A percentile compares a stretch with the other conserved stretches of the same genome.
phyloP scores from a whole-genome alignment of 2,329 filamentous ascomycete species.

The Bipolaris sorokiniana region DNA sequence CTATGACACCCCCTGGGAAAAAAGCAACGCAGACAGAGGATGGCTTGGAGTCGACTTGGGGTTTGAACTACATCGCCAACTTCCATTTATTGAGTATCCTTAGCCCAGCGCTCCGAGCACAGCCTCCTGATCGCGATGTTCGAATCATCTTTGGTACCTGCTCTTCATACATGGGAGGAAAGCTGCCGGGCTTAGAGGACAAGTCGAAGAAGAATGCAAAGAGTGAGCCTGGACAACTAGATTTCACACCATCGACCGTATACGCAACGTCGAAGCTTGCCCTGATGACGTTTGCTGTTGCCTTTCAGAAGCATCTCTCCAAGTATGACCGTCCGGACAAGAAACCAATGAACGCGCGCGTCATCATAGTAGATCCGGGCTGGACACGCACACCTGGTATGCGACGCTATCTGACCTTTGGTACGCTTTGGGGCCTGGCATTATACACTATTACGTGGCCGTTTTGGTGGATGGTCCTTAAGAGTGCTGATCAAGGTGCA shows the following conservation, averaged over 20 bases:
- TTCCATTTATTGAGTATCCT: conserved; percentile 93
- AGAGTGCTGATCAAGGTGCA: conserved; percentile 81
- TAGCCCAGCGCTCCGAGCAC: conserved; percentile 85
- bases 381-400: conserved; percentile 84
- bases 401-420: conserved; percentile 83
- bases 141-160: conserved; percentile 87
- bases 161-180: conserved; percentile 82
- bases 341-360: conserved; percentile 79
- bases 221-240: conserved; percentile 30
- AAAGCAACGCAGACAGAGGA: conserved; percentile 70
- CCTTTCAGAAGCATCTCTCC: conserved; percentile 91
- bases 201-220: conserved; percentile 61
- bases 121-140: conserved; percentile 93
- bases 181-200: conserved; percentile 64
- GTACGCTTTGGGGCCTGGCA: conserved; percentile 78
- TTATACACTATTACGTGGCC: conserved; percentile 80
- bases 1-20: conserved; percentile 71
- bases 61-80: conserved; percentile 92
- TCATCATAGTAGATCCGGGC: conserved; percentile 88
- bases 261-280: conserved; percentile 68
- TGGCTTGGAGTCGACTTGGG: conserved; percentile 88
- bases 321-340: conserved; percentile 83
- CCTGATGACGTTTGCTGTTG: conserved; percentile 84
- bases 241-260: conserved; percentile 53
- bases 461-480: conserved; percentile 85